A percentile compares a stretch with the other conserved stretches of the same genome.
phyloP scores from a whole-genome alignment of 352 stramenopile genomes.

The Pythium rishiriense region DNA sequence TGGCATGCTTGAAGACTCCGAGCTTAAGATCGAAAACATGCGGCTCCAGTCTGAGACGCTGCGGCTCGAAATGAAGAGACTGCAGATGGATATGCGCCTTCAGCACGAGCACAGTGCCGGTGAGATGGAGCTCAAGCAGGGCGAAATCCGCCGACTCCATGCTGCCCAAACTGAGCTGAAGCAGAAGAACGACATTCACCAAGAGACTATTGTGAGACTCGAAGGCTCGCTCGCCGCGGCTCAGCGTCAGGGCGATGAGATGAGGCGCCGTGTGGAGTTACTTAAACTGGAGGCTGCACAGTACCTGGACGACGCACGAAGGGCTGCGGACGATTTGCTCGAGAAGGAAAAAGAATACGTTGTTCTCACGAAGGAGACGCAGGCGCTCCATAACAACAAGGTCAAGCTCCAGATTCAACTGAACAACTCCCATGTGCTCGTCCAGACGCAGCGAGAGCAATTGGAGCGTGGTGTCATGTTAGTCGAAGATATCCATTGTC shows the following conservation, averaged over 20 bases:
- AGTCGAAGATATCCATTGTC: conserved; percentile 44
- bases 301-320: conserved; percentile 35
- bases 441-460: conserved; percentile 38
- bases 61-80: conserved; percentile 63
- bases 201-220: conserved; percentile 49
- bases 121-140: conserved; percentile 75
- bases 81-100: conserved; percentile 77
- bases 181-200: conserved; percentile 53
- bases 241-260: conserved; percentile 50
- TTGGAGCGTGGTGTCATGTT: conserved; percentile 42
- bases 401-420: conserved; percentile 55
- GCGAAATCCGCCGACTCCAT: conserved; percentile 61
- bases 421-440: conserved; percentile 35
- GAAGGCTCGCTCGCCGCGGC: conserved; percentile 38
- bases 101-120: conserved; percentile 62
- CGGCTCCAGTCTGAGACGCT: conserved; percentile 54
- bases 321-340: conserved; percentile 33
- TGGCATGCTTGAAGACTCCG: conserved; percentile 58
- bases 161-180: conserved; percentile 51
- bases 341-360: conserved; percentile 43
- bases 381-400: conserved; percentile 35
- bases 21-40: conserved; percentile 68
- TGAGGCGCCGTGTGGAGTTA: conserved; percentile 48
- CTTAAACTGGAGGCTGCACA: conserved; percentile 52
- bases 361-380: conserved; percentile 35